Conservation (phyloP, 257 asterid genomes). For the Vinca minor region DNA sequence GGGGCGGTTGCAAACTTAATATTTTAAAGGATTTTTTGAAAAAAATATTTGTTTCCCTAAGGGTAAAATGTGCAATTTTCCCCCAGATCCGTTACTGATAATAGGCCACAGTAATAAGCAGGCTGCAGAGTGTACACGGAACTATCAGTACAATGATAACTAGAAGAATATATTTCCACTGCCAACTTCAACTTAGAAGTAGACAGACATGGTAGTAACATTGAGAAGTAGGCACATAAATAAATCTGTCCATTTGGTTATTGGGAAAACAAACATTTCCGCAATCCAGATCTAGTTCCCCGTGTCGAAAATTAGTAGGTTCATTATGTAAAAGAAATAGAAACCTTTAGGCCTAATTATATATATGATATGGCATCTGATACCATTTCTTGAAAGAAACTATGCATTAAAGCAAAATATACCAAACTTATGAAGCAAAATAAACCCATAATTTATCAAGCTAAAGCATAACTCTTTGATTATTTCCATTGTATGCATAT, state of each 20-base stretch:
- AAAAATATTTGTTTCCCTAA: too few relatives aligned
- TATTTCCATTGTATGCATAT: neutral
- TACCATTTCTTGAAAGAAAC: neutral
- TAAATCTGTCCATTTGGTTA: neutral
- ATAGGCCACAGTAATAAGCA: too few relatives aligned
- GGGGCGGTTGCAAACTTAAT: too few relatives aligned
- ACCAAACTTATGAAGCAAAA: too few relatives aligned
- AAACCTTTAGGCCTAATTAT: neutral
- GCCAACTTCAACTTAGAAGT: neutral
- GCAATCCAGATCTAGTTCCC: neutral
- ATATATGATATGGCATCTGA: neutral
- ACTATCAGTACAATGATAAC: neutral
- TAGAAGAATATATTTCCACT: neutral
- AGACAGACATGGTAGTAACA: neutral
- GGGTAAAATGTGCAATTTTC: too few relatives aligned
- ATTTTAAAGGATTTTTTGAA: too few relatives aligned
- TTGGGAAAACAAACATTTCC: neutral
- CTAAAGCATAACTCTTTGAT: too few relatives aligned
- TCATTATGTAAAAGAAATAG: neutral
- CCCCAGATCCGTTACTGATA: too few relatives aligned
- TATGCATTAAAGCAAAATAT: too few relatives aligned
- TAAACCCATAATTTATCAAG: too few relatives aligned
- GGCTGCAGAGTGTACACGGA: too few relatives aligned
- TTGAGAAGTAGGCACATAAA: too few relatives aligned
- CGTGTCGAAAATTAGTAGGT: neutral